Percentiles rank a stretch among this genome's conserved stretches.
Evolutionary conservation across 495 filamentous ascomycete species (phyloP).

Genomic region (Lepidopterella palustris): DNA sequence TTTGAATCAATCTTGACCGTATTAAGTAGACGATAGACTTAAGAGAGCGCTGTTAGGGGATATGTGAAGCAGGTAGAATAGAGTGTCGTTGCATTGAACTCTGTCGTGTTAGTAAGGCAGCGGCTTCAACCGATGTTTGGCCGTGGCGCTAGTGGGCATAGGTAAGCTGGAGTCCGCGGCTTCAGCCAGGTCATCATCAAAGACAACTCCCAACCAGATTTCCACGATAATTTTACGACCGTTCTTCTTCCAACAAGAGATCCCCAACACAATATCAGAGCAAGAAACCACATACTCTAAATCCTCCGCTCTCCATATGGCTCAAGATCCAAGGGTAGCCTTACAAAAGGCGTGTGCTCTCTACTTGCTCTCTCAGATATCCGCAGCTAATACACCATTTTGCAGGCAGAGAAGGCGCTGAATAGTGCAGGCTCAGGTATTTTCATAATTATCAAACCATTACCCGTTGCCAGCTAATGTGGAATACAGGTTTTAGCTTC

Average conservation of each 20-base stretch:
- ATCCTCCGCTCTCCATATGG: constrained; percentile 23
- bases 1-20: not conserved
- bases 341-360: constrained; percentile 48
- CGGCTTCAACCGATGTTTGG: constrained; percentile 13
- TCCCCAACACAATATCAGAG: not conserved
- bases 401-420: constrained; percentile 73
- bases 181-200: constrained; percentile 21
- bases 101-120: constrained; percentile 12
- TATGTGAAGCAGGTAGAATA: constrained; percentile 5
- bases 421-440: constrained; percentile 59
- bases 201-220: not conserved
- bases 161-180: no score
- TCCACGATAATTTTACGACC: no score
- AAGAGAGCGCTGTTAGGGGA: not conserved
- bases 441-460: no score
- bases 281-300: not conserved
- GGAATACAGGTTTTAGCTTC: constrained; percentile 67
- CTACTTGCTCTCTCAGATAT: no score
- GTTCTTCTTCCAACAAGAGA: constrained; percentile 4
- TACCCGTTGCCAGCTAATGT: no score
- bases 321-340: constrained; percentile 51
- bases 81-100: constrained; percentile 17
- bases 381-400: constrained; percentile 41
- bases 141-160: constrained; percentile 13
- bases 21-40: not conserved